Evolutionary conservation across 2,329 filamentous ascomycete genomes (phyloP).

Genomic region (Xylariaceae sp.): DNA sequence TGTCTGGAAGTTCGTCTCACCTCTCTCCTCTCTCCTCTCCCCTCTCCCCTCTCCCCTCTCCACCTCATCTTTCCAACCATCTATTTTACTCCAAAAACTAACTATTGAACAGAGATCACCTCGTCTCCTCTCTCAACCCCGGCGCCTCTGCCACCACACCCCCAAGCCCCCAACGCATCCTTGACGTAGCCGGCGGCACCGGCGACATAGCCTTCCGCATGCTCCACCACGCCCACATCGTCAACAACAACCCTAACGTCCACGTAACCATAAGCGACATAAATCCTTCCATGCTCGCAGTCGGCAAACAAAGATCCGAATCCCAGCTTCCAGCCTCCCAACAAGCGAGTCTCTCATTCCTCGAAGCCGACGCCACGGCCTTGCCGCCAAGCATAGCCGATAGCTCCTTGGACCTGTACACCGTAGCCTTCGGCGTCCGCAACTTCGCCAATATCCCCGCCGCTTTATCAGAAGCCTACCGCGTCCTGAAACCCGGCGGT

Average conservation of each 20-base stretch:
- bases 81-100: constrained; percentile 6
- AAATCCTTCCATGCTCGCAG: constrained; percentile 88
- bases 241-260: constrained; percentile 74
- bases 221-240: constrained; percentile 75
- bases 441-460: constrained; percentile 92
- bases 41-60: constrained; percentile 2
- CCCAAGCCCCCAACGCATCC: constrained; percentile 60
- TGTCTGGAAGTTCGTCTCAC: constrained; percentile 66
- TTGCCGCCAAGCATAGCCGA: constrained; percentile 55
- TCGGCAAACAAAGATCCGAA: constrained; percentile 74
- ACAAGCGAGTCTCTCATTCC: constrained; percentile 60
- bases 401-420: constrained; percentile 80
- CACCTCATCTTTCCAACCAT: background rate
- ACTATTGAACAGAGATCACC: constrained; percentile 62
- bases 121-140: constrained; percentile 85
- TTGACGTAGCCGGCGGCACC: constrained; percentile 94
- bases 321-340: constrained; percentile 46
- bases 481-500: constrained; percentile 88
- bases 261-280: constrained; percentile 92
- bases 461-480: constrained; percentile 75
- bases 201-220: constrained; percentile 97
- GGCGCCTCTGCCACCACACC: constrained; percentile 50
- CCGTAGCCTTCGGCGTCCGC: constrained; percentile 92
- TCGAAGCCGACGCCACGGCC: constrained; percentile 85
- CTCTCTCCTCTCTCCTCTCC: background rate